A percentile compares a stretch with the other conserved stretches of the same genome.
These are phyloP conservation scores for Ogataea nitratoaversa DNA, from an alignment of 805 yeast species.

Conservation along the genomic window DNA sequence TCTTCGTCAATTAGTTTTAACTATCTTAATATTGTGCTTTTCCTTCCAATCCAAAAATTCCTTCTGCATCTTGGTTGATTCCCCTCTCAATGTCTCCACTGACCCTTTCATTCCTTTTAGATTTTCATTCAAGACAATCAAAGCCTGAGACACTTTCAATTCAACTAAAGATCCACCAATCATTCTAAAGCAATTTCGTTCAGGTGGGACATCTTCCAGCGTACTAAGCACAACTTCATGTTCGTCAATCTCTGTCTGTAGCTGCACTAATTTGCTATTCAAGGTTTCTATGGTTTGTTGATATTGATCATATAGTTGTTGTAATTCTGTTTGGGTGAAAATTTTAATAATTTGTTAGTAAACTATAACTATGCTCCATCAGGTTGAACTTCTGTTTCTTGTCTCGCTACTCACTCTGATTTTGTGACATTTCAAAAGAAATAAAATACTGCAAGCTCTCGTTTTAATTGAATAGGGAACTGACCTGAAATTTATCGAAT, in stretches of 20 bases:
- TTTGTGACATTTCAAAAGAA: slow-evolving; percentile 1
- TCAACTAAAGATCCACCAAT: slow-evolving; percentile 90
- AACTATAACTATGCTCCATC: neutral
- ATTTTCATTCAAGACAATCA: slow-evolving; percentile 57
- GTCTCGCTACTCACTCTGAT: neutral
- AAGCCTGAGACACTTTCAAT: slow-evolving; percentile 73
- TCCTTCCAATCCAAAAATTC: slow-evolving; percentile 47
- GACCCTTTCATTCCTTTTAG: slow-evolving; percentile 42
- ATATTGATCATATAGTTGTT: slow-evolving; percentile 47
- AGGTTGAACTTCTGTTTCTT: neutral
- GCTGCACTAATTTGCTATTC: slow-evolving; percentile 42
- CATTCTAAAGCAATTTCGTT: slow-evolving; percentile 86
- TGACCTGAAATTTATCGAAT: too few species aligned
- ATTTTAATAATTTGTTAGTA: neutral
- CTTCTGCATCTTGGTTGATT: slow-evolving; percentile 36
- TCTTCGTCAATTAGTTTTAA: slow-evolving; percentile 25
- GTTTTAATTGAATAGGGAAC: too few species aligned
- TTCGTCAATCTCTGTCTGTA: slow-evolving; percentile 44
- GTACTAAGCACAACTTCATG: slow-evolving; percentile 57
- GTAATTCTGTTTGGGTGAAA: slow-evolving; percentile 31
- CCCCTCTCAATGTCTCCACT: slow-evolving; percentile 34
- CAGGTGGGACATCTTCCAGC: slow-evolving; percentile 43
- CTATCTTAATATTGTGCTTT: slow-evolving; percentile 47
- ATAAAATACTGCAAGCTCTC: too few species aligned
- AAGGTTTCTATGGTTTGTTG: slow-evolving; percentile 45